Evolutionary conservation across 2,329 filamentous ascomycete species (phyloP).

Genomic region (Penicillium frequentans): DNA sequence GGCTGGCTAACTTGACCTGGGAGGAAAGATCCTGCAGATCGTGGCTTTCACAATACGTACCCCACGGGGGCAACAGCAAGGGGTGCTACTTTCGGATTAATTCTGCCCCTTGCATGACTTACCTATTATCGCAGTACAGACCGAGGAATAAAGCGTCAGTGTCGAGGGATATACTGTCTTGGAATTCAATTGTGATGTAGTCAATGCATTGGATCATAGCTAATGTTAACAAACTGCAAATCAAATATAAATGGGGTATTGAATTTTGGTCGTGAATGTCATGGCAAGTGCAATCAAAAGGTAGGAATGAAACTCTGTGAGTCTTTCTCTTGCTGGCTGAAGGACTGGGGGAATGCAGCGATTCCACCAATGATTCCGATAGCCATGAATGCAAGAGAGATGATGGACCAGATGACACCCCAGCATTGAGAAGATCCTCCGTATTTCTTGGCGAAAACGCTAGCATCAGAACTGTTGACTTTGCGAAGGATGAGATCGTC

Average conservation of each 20-base stretch:
- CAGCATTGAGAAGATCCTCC: slow-evolving; percentile 79
- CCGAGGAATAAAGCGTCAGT: too few species aligned
- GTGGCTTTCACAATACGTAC: too few species aligned
- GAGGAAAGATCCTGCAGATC: too few species aligned
- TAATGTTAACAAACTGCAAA: neutral
- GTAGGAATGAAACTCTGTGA: slow-evolving; percentile 66
- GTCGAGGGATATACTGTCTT: too few species aligned
- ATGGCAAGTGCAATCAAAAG: neutral
- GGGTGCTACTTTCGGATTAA: too few species aligned
- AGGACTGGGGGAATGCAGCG: slow-evolving; percentile 72
- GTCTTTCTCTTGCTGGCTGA: slow-evolving; percentile 66
- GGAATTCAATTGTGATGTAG: too few species aligned
- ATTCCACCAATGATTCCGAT: slow-evolving; percentile 72
- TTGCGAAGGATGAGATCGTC: slow-evolving; percentile 79
- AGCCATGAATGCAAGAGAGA: slow-evolving; percentile 71
- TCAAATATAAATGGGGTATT: neutral
- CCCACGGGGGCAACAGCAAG: too few species aligned
- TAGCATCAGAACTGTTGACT: slow-evolving; percentile 76
- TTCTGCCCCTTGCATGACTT: too few species aligned
- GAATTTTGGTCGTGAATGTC: neutral
- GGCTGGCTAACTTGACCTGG: too few species aligned
- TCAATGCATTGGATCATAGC: neutral
- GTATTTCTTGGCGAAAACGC: slow-evolving; percentile 74
- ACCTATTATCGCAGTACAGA: too few species aligned
- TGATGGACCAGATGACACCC: slow-evolving; percentile 75